Evolutionary conservation across 257 asterid species (phyloP), one percentile per base, ranked within the genome.

Genomic region (Sherardia arvensis): DNA sequence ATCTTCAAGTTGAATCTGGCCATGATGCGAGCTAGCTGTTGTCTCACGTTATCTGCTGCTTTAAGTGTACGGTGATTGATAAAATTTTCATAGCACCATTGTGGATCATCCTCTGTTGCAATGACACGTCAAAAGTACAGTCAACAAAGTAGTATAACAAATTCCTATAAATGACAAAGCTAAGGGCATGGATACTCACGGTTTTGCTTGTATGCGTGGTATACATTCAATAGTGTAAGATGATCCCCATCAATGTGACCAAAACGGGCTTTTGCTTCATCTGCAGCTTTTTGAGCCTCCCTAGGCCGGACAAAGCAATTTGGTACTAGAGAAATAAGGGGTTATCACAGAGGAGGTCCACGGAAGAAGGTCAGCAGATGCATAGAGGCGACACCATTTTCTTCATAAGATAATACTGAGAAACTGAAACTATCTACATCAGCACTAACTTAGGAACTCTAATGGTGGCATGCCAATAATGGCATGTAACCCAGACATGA

Each of bases 301-400:
- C 95, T 90, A 83, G 97, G 99, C 95, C 97, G 94, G 87, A 93
- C 74, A 86, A 93, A 93, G 97, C 97, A 93, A 82, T 93, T 93
- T 86, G 97, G 99, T 87, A 90, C 99, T 93, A 90, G 83, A 90
- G 94, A 92, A 90, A 89, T 85, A 92, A 92, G 75, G 84, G 84
- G 86, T 85, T 76, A 92, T 89, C 96, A 92, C 99, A 92, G 99
- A 81, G 84, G 97, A 87, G 95, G 97, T 84, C 99, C 99, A 87
- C 78, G 85, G 97, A 76, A 87, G 97, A 76, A 87, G 97, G 99
- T 89, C 97, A 92, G 97, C 97, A 90, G 97, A 92, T 85, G 93
- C 87, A 88, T 83, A 88, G 84, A 88, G 95, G 97, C 95, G 85
- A 87, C 85, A 88, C 87, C 98, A 90, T 86, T 83, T 86, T 90